Evolutionary conservation across 305 asterid species (phyloP).

Genomic region (Fraxinus floribunda): DNA sequence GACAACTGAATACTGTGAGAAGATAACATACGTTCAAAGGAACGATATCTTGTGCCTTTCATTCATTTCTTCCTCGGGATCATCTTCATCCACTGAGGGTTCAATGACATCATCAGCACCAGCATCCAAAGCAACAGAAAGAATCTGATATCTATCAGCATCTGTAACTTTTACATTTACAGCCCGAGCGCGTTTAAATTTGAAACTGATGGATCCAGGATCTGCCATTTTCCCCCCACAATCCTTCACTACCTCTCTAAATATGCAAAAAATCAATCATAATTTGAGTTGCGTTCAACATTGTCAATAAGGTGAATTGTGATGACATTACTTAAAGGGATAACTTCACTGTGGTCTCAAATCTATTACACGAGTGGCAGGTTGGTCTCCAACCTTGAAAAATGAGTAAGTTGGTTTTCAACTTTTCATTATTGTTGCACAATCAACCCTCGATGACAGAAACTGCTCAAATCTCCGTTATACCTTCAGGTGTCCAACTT

Average conservation of each 20-base stretch:
- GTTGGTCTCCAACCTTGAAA: not conserved
- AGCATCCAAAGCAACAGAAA: constrained; percentile 78
- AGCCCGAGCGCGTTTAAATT: constrained; percentile 76
- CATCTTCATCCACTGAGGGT: constrained; percentile 61
- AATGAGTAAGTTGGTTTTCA: not conserved
- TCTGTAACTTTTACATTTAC: constrained; percentile 62
- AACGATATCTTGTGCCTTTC: constrained; percentile 45
- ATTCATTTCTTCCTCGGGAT: constrained; percentile 51
- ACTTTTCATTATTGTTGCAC: not conserved
- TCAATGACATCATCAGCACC: constrained; percentile 88
- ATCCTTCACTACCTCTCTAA: constrained; percentile 68
- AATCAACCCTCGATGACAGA: not conserved
- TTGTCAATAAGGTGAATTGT: constrained; percentile 1
- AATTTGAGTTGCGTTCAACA: not conserved
- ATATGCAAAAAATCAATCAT: constrained; percentile 3
- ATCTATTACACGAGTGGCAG: not conserved
- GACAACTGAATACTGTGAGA: not conserved
- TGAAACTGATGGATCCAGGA: constrained; percentile 84
- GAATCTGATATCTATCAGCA: constrained; percentile 66
- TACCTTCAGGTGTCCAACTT: not conserved
- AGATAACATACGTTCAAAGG: not conserved
- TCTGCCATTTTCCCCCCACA: constrained; percentile 92
- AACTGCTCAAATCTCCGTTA: not conserved
- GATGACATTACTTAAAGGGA: not conserved
- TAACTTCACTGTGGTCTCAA: not conserved